These are phyloP conservation scores for Excoecaria agallocha DNA, from an alignment of 345 rosid species.

Conservation along the genomic window DNA sequence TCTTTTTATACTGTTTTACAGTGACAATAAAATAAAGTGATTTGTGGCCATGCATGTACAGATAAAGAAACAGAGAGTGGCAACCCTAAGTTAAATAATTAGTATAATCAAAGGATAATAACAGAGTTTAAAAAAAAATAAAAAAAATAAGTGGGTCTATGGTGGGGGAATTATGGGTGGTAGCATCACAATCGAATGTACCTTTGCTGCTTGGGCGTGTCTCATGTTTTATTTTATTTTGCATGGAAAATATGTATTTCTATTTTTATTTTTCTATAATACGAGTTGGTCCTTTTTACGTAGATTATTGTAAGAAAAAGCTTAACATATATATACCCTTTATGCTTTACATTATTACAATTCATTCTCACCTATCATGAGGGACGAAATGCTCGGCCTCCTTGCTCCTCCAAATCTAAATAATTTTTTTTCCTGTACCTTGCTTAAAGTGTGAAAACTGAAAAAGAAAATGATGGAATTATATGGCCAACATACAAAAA, in stretches of 20 bases:
- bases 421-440: not conserved
- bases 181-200: conserved; percentile 37
- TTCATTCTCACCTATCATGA: not conserved
- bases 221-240: conserved; percentile 13
- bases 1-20: conserved; percentile 23
- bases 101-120: conserved; percentile 13
- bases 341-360: not conserved
- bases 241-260: conserved; percentile 13
- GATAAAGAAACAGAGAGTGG: not conserved
- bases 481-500: not conserved
- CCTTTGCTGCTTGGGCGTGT: conserved; percentile 34
- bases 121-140: not conserved
- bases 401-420: not conserved
- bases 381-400: not conserved
- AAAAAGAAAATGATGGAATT: not conserved
- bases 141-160: conserved; percentile 2
- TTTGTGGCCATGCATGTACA: conserved; percentile 36
- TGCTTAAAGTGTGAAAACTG: not conserved
- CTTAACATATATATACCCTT: not conserved
- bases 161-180: conserved; percentile 40
- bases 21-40: conserved; percentile 16
- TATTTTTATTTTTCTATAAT: not conserved
- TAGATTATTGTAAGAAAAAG: conserved; percentile 4
- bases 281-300: not conserved
- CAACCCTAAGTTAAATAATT: conserved; percentile 21